Evolutionary conservation across 2,329 filamentous ascomycete genomes (phyloP).

Genomic region (Canariomyces notabilis): DNA sequence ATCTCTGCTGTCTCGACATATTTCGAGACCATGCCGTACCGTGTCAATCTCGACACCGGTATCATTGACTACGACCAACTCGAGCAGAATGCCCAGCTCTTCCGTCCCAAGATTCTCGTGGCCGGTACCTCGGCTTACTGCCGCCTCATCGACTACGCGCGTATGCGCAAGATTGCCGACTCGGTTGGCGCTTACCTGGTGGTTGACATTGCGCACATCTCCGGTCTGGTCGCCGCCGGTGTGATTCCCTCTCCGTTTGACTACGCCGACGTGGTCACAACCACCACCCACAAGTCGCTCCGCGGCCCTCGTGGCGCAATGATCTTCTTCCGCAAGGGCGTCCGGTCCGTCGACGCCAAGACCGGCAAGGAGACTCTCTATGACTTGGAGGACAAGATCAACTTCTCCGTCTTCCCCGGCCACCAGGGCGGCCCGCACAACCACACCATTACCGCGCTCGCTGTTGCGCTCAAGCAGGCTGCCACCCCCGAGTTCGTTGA

Average conservation of each 20-base stretch:
- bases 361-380: conserved; percentile 85
- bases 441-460: conserved; percentile 96
- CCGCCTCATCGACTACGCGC: conserved; percentile 91
- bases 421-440: conserved; percentile 99
- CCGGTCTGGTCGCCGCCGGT: conserved; percentile 84
- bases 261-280: conserved; percentile 93
- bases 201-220: conserved; percentile 98
- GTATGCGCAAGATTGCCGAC: conserved; percentile 95
- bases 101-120: conserved; percentile 92
- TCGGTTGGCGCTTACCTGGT: conserved; percentile 90
- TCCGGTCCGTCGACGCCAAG: conserved; percentile 85
- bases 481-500: conserved; percentile 83
- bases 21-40: conserved; percentile 98
- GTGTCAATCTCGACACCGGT: conserved; percentile 81
- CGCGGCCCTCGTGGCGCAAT: conserved; percentile 96
- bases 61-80: conserved; percentile 96
- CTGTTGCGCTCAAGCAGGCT: conserved; percentile 93
- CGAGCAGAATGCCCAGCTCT: conserved; percentile 83
- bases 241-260: conserved; percentile 92
- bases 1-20: conserved; percentile 98
- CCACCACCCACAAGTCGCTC: conserved; percentile 98
- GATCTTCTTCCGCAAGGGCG: conserved; percentile 99
- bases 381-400: conserved; percentile 93
- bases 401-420: conserved; percentile 97
- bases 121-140: conserved; percentile 98